Conservation (phyloP, 1,284 basidiomycete species). For the Ceratobasidium theobromae region DNA sequence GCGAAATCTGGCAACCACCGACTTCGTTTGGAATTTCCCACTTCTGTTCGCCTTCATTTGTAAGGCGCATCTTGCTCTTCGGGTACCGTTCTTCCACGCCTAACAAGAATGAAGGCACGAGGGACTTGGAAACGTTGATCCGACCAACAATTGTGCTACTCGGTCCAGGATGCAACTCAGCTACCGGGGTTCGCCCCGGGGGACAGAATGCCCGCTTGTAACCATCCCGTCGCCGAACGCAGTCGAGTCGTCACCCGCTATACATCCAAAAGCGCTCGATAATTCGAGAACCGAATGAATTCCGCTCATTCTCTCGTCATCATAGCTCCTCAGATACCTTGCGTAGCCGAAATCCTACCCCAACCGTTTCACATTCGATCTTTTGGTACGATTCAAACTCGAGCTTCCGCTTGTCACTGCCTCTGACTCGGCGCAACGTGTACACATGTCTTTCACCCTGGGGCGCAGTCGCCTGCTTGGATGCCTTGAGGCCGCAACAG, state of each 20-base stretch:
- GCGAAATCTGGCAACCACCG: not conserved
- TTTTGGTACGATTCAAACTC: conserved; percentile 17
- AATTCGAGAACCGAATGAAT: not conserved
- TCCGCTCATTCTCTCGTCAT: no score
- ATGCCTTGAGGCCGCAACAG: conserved; percentile 25
- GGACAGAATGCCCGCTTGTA: no score
- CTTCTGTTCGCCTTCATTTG: conserved; percentile 24
- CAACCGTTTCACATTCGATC: conserved; percentile 21
- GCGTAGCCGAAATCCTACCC: not conserved
- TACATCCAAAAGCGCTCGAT: not conserved
- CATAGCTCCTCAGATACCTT: no score
- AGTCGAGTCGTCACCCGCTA: not conserved
- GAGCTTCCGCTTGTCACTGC: conserved; percentile 8
- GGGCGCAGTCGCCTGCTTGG: conserved; percentile 13
- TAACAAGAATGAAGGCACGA: not conserved
- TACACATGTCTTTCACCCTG: not conserved
- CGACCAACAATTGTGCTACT: not conserved
- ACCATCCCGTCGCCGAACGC: not conserved
- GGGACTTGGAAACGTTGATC: not conserved
- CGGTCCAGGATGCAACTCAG: not conserved
- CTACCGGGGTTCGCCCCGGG: no score
- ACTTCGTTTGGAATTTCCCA: not conserved
- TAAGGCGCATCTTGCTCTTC: conserved; percentile 1
- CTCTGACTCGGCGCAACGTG: conserved; percentile 32
- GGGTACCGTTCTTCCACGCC: not conserved